A percentile compares a stretch with the other conserved stretches of the same genome.
Conservation (phyloP, 495 filamentous ascomycete genomes). For the Hypoxylon crocopeplum region DNA sequence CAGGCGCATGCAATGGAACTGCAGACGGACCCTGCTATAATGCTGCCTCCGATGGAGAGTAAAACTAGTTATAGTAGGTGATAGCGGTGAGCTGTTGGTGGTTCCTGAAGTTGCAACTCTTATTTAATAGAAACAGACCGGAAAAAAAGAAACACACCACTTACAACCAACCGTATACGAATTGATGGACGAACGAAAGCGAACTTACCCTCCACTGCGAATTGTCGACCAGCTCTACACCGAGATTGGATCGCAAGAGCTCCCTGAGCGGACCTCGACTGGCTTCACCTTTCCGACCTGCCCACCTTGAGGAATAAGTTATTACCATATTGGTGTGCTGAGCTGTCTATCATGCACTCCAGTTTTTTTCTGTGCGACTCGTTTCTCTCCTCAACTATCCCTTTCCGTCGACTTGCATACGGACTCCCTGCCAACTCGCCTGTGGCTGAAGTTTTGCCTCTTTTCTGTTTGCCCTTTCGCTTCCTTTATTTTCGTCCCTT, state of each 20-base stretch:
- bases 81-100: conserved; percentile 20
- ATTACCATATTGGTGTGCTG: conserved; percentile 34
- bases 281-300: conserved; percentile 18
- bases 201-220: conserved; percentile 21
- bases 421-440: conserved; percentile 18
- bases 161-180: neutral
- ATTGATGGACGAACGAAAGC: neutral
- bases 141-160: conserved; percentile 20
- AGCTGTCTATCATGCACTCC: conserved; percentile 40
- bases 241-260: conserved; percentile 4
- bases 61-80: conserved; percentile 36
- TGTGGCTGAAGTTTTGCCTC: conserved; percentile 34
- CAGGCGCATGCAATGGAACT: conserved; percentile 36
- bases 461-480: conserved; percentile 27
- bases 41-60: conserved; percentile 31
- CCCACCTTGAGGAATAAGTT: conserved; percentile 23
- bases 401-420: conserved; percentile 40
- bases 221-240: conserved; percentile 2
- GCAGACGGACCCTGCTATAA: conserved; percentile 30
- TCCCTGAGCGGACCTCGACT: neutral
- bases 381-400: conserved; percentile 32
- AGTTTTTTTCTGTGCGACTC: conserved; percentile 36
- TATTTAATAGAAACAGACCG: conserved; percentile 30
- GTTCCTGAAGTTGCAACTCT: conserved; percentile 19
- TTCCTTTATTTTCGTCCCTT: conserved; percentile 1